Evolutionary conservation across 1,139 yeast genomes (phyloP), one percentile per base, ranked within the genome.

Genomic region (Zygosaccharomyces pseudobailii): DNA sequence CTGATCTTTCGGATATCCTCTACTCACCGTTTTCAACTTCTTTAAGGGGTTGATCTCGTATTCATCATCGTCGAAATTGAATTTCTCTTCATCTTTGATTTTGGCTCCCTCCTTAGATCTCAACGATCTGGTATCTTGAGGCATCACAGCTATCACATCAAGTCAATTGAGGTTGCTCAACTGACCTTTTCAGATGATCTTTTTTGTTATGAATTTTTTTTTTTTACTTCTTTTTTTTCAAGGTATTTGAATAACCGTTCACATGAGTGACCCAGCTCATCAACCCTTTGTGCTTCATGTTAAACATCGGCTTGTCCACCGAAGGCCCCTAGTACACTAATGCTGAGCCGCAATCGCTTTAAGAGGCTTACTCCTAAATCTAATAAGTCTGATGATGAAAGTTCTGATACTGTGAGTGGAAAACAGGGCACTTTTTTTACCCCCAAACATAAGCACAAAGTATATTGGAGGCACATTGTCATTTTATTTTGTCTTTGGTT

Each of bases 401-500:
- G 38, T 13, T 20, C 36, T 23, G 43, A 24, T 21, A 21, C 39
- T 28, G 33, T 24, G 13, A 38, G 38, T 13, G 45, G 40, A 6
- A 36, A 44, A 27, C 34, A 42, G 21, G 17, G 40, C 7, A 21
- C 47, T 5, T n/a, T 21, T n/a, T 42, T 28, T 17, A 7, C 19
- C 7, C 35, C n/a, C 13, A 31, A 21, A 6, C 20, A 37, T 17
- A 8, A 24, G 1, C 36, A 43, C 21, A 42, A 44, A 23, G 58
- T 42, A n/a, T 70, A 30, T 42, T 62, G 61, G 63, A 55, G 56
- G 28, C 52, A 56, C 35, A 38, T 57, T 5, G 20, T 49, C 17
- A 41, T 51, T 5, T 49, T 55, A 3, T 45, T 52, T 20, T 23
- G 53, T 6, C 21, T 65, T 1, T 83, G 88, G 88, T 36, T 76